Evolutionary conservation across 139 green algal species (phyloP), one percentile per base, ranked within the genome.

Genomic region (Coelastrella sp.): DNA sequence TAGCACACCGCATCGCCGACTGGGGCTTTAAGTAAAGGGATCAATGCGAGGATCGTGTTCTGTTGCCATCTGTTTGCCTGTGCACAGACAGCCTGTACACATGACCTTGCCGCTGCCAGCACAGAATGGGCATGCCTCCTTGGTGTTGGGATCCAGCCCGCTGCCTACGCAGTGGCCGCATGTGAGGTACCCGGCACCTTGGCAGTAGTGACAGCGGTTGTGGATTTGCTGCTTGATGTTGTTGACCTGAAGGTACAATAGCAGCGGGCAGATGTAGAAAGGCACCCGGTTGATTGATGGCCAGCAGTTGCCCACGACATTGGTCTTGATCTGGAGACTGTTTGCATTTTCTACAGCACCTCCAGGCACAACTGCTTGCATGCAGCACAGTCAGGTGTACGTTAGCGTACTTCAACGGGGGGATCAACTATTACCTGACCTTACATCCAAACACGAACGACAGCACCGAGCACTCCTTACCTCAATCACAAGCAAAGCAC

Each of bases 31-130:
- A 13, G 82, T 89, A 81, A 99, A 99, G 6, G 98, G 98, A 86
- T 99, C 97, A 14, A 98, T 96, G 6, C 98, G 93, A 0, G 95
- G 96, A 90, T 99, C 98, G 88, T 99, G 96, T 95, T 99, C 98
- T 54, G 97, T 98, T 5, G 96, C 97, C 85, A 99, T 91, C 78
- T 96, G 92, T 94, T 98, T 98, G 19, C 97, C 97, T 8, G 98
- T 99, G 94, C 97, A 99, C 57, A 99, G 94, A 94, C 98, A 99
- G 16, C 93, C 95, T 4, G 97, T 98, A 95, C 98, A 99, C 98
- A 99, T 99, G 82, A 99, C 98, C 92, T 99, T 99, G 89, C 96
- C 96, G 14, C 95, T 98, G 73, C 96, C 94, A 4, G 94, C 95
- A 92, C 98, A 99, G 65, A 87, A 91, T 66, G 91, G 82, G 91